Evolutionary conservation across 306 rosid genomes (phyloP).

Genomic region (barrel medic (Medicago truncatula)): MtrunA17r5.0-ANR NC_053045.1:29811001-29811500

Average conservation of each 20-base stretch:
- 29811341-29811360: slow-evolving; percentile 8
- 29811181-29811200: slow-evolving; percentile 44
- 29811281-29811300: slow-evolving; percentile 28
- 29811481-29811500: not conserved
- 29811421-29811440: not conserved
- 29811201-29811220: slow-evolving; percentile 23
- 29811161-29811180: slow-evolving; percentile 58
- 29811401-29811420: not conserved
- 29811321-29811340: slow-evolving; percentile 7
- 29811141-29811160: slow-evolving; percentile 51
- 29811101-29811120: slow-evolving; percentile 63
- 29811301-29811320: slow-evolving; percentile 6
- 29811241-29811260: slow-evolving; percentile 18
- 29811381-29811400: not conserved
- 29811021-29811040: slow-evolving; percentile 59
- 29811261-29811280: slow-evolving; percentile 32
- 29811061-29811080: slow-evolving; percentile 54
- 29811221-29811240: slow-evolving; percentile 22
- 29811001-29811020: slow-evolving; percentile 64
- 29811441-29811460: slow-evolving; percentile 16
- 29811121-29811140: slow-evolving; percentile 61
- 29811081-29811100: slow-evolving; percentile 45
- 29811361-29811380: not conserved
- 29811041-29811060: slow-evolving; percentile 50
- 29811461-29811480: not conserved